Percentiles rank a stretch among this genome's conserved stretches.
These are phyloP conservation scores for Didymella glomerata DNA, from an alignment of 2,329 filamentous ascomycete species.

Conservation along the genomic window DNA sequence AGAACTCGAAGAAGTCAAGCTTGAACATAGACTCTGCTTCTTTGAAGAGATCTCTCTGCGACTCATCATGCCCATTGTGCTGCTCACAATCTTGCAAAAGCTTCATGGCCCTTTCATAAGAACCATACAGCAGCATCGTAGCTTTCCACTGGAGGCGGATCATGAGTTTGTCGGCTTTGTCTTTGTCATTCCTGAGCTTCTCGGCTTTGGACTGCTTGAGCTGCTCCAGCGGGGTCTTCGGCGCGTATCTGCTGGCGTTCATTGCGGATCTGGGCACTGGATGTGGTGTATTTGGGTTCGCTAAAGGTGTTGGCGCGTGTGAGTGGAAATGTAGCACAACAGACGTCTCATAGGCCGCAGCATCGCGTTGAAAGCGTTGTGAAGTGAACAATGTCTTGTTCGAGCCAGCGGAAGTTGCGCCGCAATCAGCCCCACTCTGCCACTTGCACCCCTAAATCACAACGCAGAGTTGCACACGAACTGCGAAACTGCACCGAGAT, in stretches of 20 bases:
- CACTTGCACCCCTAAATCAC: too few species aligned
- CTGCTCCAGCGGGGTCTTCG: conserved; percentile 40
- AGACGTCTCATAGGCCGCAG: not conserved
- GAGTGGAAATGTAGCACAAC: too few species aligned
- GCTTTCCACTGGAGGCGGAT: conserved; percentile 49
- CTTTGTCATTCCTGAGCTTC: conserved; percentile 44
- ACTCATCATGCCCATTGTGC: conserved; percentile 23
- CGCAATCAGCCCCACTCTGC: not conserved
- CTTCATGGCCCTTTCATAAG: conserved; percentile 42
- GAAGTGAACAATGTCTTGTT: conserved; percentile 4
- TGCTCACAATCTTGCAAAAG: conserved; percentile 31
- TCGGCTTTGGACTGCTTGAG: conserved; percentile 37
- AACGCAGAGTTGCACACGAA: too few species aligned
- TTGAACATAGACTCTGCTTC: conserved; percentile 70
- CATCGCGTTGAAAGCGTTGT: not conserved
- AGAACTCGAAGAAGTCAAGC: conserved; percentile 80
- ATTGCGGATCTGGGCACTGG: conserved; percentile 18
- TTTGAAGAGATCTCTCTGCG: conserved; percentile 27
- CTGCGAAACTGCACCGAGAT: too few species aligned
- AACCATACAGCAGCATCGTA: conserved; percentile 40
- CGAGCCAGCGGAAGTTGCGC: not conserved
- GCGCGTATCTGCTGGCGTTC: conserved; percentile 44
- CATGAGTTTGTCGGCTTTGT: conserved; percentile 38
- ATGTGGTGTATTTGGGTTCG: not conserved
- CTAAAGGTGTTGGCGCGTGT: not conserved